Evolutionary conservation across 768 basidiomycete genomes (phyloP).

Genomic region (Pulveroboletus sp.): DNA sequence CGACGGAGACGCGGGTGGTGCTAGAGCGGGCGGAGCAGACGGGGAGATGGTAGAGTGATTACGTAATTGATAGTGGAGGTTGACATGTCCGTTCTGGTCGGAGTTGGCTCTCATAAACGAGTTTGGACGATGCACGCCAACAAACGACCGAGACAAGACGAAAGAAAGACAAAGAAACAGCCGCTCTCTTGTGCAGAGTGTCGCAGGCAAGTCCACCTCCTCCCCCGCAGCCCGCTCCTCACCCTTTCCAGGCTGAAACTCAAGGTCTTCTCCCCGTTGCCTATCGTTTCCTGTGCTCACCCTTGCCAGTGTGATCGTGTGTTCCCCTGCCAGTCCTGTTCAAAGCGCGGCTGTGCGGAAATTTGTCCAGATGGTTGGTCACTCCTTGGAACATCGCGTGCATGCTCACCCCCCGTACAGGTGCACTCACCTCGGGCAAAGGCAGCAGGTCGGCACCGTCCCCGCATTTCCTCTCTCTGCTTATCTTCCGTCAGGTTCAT

Average conservation of each 20-base stretch:
- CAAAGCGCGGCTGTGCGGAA: conserved; percentile 60
- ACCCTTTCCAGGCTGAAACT: conserved; percentile 41
- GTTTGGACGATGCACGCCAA: conserved; percentile 17
- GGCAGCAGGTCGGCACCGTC: conserved; percentile 49
- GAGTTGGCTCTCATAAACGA: conserved; percentile 13
- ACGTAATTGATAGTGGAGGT: conserved; percentile 23
- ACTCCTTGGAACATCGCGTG: background rate
- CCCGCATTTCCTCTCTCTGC: background rate
- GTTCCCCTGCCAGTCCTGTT: conserved; percentile 64
- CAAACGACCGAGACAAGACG: conserved; percentile 45
- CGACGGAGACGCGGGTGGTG: conserved; percentile 71
- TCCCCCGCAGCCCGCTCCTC: background rate
- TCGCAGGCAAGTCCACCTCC: conserved; percentile 30
- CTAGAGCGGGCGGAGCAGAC: conserved; percentile 50
- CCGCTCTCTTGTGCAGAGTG: conserved; percentile 63
- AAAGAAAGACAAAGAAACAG: conserved; percentile 30
- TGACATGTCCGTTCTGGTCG: conserved; percentile 23
- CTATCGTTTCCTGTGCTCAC: conserved; percentile 3
- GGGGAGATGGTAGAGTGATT: conserved; percentile 14
- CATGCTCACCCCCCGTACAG: conserved; percentile 27
- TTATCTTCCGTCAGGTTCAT: conserved; percentile 45
- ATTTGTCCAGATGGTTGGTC: conserved; percentile 54
- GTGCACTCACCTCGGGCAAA: conserved; percentile 56
- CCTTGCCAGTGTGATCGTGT: conserved; percentile 52
- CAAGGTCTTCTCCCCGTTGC: conserved; percentile 36